phyloP scores from a whole-genome alignment of 495 filamentous ascomycete genomes.

The Penicillium goetzii region DNA sequence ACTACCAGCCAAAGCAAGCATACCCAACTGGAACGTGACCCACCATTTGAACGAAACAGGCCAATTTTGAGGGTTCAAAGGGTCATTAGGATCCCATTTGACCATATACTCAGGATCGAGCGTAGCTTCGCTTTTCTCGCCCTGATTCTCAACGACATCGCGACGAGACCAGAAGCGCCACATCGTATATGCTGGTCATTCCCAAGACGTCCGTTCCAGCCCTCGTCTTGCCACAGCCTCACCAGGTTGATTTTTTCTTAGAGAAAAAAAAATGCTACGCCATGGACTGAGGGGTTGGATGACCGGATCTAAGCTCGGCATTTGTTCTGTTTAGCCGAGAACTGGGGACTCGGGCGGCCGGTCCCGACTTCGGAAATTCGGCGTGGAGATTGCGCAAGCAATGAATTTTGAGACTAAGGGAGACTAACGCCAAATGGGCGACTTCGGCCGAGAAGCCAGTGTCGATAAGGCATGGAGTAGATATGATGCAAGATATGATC shows the following conservation, averaged over 20 bases:
- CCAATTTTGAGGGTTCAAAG: constrained; percentile 54
- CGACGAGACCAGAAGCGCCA: constrained; percentile 1
- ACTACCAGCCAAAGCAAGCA: constrained; percentile 54
- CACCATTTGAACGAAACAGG: constrained; percentile 46
- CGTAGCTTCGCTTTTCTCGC: not conserved
- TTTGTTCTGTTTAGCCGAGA: constrained; percentile 4
- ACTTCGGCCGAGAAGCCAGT: not conserved
- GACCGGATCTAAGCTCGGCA: not conserved
- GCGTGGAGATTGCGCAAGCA: not conserved
- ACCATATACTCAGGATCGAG: constrained; percentile 14
- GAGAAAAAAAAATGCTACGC: not conserved
- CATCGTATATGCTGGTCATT: not conserved
- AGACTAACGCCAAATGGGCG: not conserved
- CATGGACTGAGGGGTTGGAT: not conserved
- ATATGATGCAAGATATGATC: not conserved
- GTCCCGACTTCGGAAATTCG: constrained; percentile 2
- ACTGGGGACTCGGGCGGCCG: not conserved
- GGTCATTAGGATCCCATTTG: constrained; percentile 19
- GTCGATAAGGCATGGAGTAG: not conserved
- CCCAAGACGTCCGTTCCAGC: not conserved
- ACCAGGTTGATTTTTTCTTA: not conserved
- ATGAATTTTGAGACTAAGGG: not conserved
- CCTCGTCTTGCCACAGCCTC: not conserved
- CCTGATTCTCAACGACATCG: not conserved
- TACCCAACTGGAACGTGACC: constrained; percentile 53